A percentile compares a stretch with the other conserved stretches of the same genome.
These are phyloP conservation scores for Cardamine chenopodiifolia DNA, from an alignment of 345 rosid species.

Conservation along the genomic window DNA sequence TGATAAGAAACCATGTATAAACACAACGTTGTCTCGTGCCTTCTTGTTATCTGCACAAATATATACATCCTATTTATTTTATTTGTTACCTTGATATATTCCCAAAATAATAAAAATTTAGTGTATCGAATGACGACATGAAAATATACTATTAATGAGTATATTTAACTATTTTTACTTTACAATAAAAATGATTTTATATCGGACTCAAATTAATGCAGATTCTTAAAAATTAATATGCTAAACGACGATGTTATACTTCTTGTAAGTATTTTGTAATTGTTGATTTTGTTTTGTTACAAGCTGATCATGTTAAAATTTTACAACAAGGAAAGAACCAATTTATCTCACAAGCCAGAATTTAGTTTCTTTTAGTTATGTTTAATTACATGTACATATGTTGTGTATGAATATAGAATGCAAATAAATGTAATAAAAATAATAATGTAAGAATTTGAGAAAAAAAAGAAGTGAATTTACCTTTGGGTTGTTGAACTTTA, in stretches of 20 bases:
- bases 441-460: neutral
- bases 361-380: neutral
- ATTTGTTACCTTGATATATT: neutral
- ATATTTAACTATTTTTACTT: neutral
- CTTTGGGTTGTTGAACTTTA: slow-evolving; percentile 62
- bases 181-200: neutral
- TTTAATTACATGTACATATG: neutral
- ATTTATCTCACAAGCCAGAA: neutral
- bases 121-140: neutral
- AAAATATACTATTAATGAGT: neutral
- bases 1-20: slow-evolving; percentile 96
- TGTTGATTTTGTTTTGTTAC: neutral
- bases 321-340: neutral
- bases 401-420: neutral
- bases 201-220: neutral
- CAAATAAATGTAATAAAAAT: slow-evolving; percentile 5
- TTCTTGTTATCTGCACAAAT: slow-evolving; percentile 43
- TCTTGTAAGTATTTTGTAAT: neutral
- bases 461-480: slow-evolving; percentile 32
- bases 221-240: neutral
- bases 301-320: neutral
- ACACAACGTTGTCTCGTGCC: slow-evolving; percentile 71
- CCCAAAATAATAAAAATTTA: neutral
- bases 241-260: neutral
- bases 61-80: neutral